Evolutionary conservation across 345 rosid genomes (phyloP).

Genomic region (Eucalyptus albens): DNA sequence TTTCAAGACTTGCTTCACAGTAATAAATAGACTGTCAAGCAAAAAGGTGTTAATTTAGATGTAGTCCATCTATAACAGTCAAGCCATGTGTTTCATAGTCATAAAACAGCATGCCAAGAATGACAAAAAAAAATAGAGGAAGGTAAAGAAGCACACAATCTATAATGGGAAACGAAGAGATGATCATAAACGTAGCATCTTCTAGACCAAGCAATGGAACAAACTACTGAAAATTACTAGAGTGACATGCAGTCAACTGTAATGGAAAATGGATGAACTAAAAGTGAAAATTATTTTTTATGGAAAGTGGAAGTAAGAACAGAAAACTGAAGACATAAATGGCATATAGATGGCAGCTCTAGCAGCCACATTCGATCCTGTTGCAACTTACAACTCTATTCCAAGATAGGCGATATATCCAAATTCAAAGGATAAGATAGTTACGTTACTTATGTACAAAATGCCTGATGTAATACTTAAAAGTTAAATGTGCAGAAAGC

Average conservation of each 20-base stretch:
- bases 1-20: not conserved
- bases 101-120: not conserved
- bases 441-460: not conserved
- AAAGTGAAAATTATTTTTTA: not conserved
- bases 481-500: not conserved
- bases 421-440: not conserved
- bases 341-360: not conserved
- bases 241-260: not conserved
- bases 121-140: not conserved
- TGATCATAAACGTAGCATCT: not conserved
- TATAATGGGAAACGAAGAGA: not conserved
- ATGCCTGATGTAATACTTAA: not conserved
- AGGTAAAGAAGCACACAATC: not conserved
- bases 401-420: not conserved
- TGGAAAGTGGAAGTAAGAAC: not conserved
- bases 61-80: not conserved
- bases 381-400: not conserved
- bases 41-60: not conserved
- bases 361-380: not conserved
- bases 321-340: not conserved
- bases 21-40: not conserved
- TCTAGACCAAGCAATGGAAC: not conserved
- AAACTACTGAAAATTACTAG: not conserved
- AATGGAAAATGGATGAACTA: not conserved
- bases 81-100: not conserved